These are phyloP conservation scores for Arbutus unedo DNA, from an alignment of 148 eudicot species.

Conservation along the genomic window DNA sequence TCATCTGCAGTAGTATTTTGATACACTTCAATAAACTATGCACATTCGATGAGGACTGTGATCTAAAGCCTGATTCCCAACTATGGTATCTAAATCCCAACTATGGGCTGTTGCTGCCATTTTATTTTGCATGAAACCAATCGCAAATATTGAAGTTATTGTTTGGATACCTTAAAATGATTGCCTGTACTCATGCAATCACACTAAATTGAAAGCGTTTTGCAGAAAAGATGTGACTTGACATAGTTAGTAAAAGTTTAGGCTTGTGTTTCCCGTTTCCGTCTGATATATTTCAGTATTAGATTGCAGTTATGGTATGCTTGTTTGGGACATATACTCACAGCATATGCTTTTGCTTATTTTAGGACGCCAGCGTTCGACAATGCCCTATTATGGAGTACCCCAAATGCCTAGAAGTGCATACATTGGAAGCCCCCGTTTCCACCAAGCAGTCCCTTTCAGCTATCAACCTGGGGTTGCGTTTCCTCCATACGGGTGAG, in stretches of 20 bases:
- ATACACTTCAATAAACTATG: not conserved
- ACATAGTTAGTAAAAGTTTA: not conserved
- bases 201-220: not conserved
- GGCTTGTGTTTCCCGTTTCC: not conserved
- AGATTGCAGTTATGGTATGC: constrained; percentile 3
- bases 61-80: not conserved
- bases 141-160: not conserved
- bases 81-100: not conserved
- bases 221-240: not conserved
- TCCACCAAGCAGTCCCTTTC: constrained; percentile 22
- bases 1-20: not conserved
- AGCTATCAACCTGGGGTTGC: constrained; percentile 26
- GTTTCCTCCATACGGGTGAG: constrained; percentile 32
- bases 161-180: not conserved
- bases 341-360: not conserved
- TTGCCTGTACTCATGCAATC: not conserved
- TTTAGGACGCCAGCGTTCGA: constrained; percentile 20
- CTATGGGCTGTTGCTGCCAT: not conserved
- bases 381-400: constrained; percentile 20
- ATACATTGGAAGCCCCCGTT: constrained; percentile 23
- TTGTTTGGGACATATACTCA: not conserved
- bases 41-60: not conserved
- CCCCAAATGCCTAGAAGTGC: constrained; percentile 22
- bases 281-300: not conserved
- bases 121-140: not conserved